Percentiles rank a stretch among this genome's conserved stretches.
Evolutionary conservation across 371 early-diverging fungal genomes (phyloP).

Genomic region (Vairimorpha ceranae): DNA sequence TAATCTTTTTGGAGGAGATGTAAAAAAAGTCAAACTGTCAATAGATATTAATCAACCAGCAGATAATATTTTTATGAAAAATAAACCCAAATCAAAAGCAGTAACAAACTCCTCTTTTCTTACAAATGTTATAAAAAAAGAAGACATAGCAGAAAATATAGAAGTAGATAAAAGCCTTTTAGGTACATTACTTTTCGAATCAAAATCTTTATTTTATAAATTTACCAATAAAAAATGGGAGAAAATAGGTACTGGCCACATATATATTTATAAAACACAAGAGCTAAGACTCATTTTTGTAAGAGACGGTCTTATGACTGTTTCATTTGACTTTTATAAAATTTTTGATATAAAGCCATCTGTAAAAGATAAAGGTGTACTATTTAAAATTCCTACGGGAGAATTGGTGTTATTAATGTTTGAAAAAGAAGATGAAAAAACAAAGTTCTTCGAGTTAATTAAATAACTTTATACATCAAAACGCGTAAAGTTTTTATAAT

Average conservation of each 20-base stretch:
- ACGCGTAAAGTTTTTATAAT: too few species aligned
- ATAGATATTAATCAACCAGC: too few species aligned
- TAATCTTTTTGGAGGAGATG: too few species aligned
- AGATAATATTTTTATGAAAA: too few species aligned
- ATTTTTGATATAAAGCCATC: constrained; percentile 9
- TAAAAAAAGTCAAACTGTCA: too few species aligned
- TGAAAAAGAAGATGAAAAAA: not conserved
- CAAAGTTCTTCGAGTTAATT: too few species aligned
- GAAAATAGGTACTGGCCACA: constrained; percentile 15
- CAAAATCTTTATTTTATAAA: constrained; percentile 17
- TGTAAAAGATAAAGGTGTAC: constrained; percentile 9
- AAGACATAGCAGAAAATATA: not conserved
- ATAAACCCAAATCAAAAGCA: too few species aligned
- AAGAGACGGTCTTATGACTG: constrained; percentile 15
- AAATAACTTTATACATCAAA: too few species aligned
- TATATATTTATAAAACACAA: constrained; percentile 10
- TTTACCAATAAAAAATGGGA: constrained; percentile 32
- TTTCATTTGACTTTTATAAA: constrained; percentile 23
- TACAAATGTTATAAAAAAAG: not conserved
- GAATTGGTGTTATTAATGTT: constrained; percentile 12
- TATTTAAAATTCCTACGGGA: not conserved
- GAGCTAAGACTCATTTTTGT: constrained; percentile 11
- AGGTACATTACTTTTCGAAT: not conserved
- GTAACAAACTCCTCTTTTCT: too few species aligned
- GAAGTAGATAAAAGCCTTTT: not conserved